Conservation (phyloP, 2,329 filamentous ascomycete genomes). For the Ophiosphaerella herpotricha region DNA sequence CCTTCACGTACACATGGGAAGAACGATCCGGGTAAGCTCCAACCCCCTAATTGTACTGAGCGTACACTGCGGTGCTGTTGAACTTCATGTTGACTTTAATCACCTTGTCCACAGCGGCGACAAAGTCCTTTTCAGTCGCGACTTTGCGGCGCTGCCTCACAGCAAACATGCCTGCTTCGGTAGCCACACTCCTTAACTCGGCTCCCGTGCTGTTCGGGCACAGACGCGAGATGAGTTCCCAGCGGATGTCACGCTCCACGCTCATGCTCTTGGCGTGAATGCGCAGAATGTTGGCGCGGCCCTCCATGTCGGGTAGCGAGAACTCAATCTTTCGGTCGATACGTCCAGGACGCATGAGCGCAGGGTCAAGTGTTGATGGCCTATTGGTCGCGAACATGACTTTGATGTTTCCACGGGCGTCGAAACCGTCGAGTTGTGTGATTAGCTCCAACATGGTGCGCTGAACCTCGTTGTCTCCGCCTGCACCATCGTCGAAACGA, state of each 20-base stretch:
- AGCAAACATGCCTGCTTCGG: constrained; percentile 98
- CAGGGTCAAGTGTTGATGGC: constrained; percentile 93
- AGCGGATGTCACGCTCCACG: constrained; percentile 96
- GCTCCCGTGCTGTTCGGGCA: constrained; percentile 98
- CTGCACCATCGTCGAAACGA: constrained; percentile 94
- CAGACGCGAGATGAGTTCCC: constrained; percentile 96
- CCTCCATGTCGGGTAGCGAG: constrained; percentile 93
- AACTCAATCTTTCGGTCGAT: constrained; percentile 99
- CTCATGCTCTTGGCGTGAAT: constrained; percentile 99
- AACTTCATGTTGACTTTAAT: constrained; percentile 99
- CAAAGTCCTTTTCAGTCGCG: constrained; percentile 97
- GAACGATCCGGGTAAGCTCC: neutral
- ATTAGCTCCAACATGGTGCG: constrained; percentile 98
- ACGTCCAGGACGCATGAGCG: constrained; percentile 93
- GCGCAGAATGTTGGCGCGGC: constrained; percentile 93
- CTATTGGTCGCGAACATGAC: constrained; percentile 99
- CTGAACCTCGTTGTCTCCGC: constrained; percentile 97
- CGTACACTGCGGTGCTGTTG: constrained; percentile 97
- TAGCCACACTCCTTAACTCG: constrained; percentile 93
- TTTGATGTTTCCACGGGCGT: constrained; percentile 96
- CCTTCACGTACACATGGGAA: neutral
- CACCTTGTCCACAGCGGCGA: constrained; percentile 98
- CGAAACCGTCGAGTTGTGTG: constrained; percentile 95
- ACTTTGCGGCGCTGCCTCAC: constrained; percentile 95
- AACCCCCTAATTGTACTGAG: constrained; percentile 88